Base-by-base conservation (phyloP, 148 eudicot species). In the Rheum nobile region DNA sequence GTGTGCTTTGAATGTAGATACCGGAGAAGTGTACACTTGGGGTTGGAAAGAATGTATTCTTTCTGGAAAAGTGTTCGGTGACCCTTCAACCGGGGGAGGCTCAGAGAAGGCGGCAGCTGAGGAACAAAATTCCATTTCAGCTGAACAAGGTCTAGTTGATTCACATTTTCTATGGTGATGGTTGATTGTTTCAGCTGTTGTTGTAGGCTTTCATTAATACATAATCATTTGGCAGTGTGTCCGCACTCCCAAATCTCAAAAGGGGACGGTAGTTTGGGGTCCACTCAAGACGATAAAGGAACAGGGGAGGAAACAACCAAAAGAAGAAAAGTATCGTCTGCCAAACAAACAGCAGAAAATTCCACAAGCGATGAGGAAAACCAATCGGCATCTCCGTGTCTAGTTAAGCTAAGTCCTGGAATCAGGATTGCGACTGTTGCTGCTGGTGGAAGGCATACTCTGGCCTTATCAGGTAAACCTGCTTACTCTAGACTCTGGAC, bases 11-110 rank as follows among this genome's bases (percentile, higher is more conserved):
- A 10, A 28, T 79, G 57, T 84, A 93, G 98, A 82, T 47, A 57
- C 74, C 38, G 92, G 88, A 50, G 93, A 89, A 79, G 97, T 94
- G 41, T 91, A 86, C 78, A 88, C 98, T 2, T 94, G 98, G 98
- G 98, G 98, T 72, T 94, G 98, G 98, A 91, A 88, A 84, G 98
- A 94, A 75, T 91, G 98, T 79, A 82, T 94, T 63, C 98, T 96
- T 14, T 85, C 96, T 32, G 98, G 96, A 24, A 94, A 87, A 83
- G 83, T 94, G 16, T 77, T 89, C 35, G 91, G 86, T 54, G 93
- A 87, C 69, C 77, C 90, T 75, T 65, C 90, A 10, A 41, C 77
- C 10, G 94, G 80, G 42, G 79, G 71, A 79, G 77, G 46, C 78
- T 73, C 46, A 57, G 97, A 89, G 75, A 89, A 86, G 79, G 90